A percentile compares a stretch with the other conserved stretches of the same genome.
Evolutionary conservation across 768 basidiomycete species (phyloP).

Genomic region (Terana coerulea): DNA sequence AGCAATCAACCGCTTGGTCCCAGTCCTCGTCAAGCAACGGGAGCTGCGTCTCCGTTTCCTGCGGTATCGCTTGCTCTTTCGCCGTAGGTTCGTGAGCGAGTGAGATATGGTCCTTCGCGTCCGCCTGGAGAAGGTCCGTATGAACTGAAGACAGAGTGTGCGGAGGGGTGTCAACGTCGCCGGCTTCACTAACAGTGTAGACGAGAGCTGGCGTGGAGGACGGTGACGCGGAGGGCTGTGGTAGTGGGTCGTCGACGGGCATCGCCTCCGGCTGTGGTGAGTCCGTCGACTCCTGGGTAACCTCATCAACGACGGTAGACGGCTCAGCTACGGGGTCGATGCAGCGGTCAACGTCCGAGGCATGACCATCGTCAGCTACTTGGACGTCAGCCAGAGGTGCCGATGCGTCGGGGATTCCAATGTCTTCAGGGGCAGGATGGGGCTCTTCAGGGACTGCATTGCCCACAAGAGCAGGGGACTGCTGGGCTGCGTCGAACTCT

Average conservation of each 20-base stretch:
- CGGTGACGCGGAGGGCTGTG: not conserved
- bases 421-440: not conserved
- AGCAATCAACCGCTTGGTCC: slow-evolving; percentile 3
- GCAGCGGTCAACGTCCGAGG: no score
- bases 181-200: not conserved
- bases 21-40: slow-evolving; percentile 4
- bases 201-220: not conserved
- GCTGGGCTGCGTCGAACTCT: no score
- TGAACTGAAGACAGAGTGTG: not conserved
- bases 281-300: not conserved
- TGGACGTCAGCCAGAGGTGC: not conserved
- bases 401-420: not conserved
- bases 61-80: not conserved
- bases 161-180: not conserved
- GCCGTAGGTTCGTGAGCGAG: not conserved
- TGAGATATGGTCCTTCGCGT: not conserved
- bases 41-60: not conserved
- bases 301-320: not conserved
- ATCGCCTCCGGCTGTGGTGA: not conserved
- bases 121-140: not conserved
- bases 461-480: no score
- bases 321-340: not conserved
- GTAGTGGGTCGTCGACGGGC: not conserved
- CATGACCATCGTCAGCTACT: no score
- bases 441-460: not conserved